Base-by-base conservation (phyloP, 1,284 basidiomycete genomes). In the Marasmius oreades region DNA sequence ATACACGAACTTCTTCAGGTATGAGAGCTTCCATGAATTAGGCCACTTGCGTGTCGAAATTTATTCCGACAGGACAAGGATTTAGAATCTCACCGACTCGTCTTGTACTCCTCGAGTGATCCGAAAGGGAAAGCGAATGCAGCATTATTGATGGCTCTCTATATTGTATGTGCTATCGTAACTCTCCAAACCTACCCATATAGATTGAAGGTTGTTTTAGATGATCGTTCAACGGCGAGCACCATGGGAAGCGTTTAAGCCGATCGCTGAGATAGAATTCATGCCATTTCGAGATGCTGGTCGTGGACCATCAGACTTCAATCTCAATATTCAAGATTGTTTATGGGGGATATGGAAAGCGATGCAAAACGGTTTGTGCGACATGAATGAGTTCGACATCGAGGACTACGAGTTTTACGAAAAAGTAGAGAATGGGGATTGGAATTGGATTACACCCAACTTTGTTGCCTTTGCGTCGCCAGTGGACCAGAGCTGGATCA, bases 381-480 rank as follows among this genome's bases (percentile, higher is more conserved):
- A 97, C 67, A 88, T 99, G 77, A 91, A 92, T 64, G 86, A 92
- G 59, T 99, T 99, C 72, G 86, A 80, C 62, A 85, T 91, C 48
- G 89, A 92, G 62, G 92, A 95, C 62, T 96, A 96, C 67, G 93
- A 96, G 70, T 88, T 82, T 69, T 98, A 95, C 68, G 96, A 97
- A 71, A 94, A 93, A 68, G 93, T 95, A 33, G 89, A 93, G 75
- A 95, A 97, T 67, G 97, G 97, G 5, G 97, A 99, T 70, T 95
- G 96, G 88, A 99, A 99, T 69, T 93, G 92, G 92, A 81, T 98
- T 70, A 92, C 90, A 1, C 91, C 93, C 43, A 82, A 87, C 60
- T 96, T 95, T 69, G 92, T 99, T 62, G 95, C 97, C 8, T 98
- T 99, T 66, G 97, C 97, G 1, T 95, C 92, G 0, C 97, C 96